Conservation (phyloP, 1,139 yeast species). For the Pichia norvegensis region DNA sequence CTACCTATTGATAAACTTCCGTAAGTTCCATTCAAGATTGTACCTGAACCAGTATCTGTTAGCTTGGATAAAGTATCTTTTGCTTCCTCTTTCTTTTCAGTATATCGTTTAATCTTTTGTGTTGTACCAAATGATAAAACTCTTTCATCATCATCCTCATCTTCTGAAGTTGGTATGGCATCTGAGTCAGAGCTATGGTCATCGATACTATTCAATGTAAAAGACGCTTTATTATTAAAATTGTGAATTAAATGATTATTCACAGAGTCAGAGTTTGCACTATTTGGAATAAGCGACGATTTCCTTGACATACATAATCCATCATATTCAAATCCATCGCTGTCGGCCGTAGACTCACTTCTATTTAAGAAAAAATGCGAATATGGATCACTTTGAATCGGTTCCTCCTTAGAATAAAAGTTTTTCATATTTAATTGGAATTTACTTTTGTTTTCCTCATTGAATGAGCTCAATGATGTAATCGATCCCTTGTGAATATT, state of each 20-base stretch:
- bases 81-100: not conserved
- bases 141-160: conserved; percentile 2
- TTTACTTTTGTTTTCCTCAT: conserved; percentile 17
- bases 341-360: conserved; percentile 2
- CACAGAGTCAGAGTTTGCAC: not conserved
- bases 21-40: conserved; percentile 18
- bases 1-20: conserved; percentile 4
- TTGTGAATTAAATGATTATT: not conserved
- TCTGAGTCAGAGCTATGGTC: not conserved
- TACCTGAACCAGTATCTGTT: not conserved
- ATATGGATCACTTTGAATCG: conserved; percentile 13
- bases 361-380: conserved; percentile 14
- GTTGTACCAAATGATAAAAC: conserved; percentile 12
- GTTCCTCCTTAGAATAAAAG: conserved; percentile 11
- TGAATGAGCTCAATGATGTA: conserved; percentile 16
- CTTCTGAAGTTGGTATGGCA: not conserved
- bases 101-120: not conserved
- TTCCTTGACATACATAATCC: conserved; percentile 11
- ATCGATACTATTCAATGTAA: not conserved
- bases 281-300: not conserved
- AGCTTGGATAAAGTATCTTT: too few species aligned
- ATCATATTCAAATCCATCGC: conserved; percentile 6
- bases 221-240: not conserved
- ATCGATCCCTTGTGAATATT: conserved; percentile 15
- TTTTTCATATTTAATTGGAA: conserved; percentile 15